These are phyloP conservation scores for Arabidopsis lyrata DNA, from an alignment of 441 rosid species.

Conservation along the genomic window DNA sequence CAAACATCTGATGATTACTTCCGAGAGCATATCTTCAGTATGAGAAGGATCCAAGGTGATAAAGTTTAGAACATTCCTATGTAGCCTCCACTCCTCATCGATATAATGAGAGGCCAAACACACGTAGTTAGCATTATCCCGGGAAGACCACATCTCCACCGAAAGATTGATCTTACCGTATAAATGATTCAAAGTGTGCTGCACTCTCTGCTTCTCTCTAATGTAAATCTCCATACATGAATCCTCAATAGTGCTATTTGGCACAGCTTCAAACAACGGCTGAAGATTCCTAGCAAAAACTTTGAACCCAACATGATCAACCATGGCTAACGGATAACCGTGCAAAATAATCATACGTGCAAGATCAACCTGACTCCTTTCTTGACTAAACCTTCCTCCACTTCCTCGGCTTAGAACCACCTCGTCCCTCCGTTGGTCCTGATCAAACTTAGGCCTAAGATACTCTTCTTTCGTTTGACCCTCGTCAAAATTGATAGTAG, in stretches of 20 bases:
- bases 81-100: slow-evolving; percentile 87
- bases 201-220: slow-evolving; percentile 81
- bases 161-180: slow-evolving; percentile 86
- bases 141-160: slow-evolving; percentile 83
- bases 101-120: slow-evolving; percentile 83
- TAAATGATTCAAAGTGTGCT: slow-evolving; percentile 61
- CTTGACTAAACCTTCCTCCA: slow-evolving; percentile 80
- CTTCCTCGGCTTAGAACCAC: slow-evolving; percentile 59
- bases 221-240: slow-evolving; percentile 79
- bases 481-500: slow-evolving; percentile 69
- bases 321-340: slow-evolving; percentile 81
- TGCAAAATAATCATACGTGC: slow-evolving; percentile 94
- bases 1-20: slow-evolving; percentile 75
- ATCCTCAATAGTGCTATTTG: slow-evolving; percentile 63
- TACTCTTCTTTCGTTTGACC: slow-evolving; percentile 74
- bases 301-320: slow-evolving; percentile 91
- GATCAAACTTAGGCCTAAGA: slow-evolving; percentile 78
- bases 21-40: slow-evolving; percentile 86
- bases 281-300: slow-evolving; percentile 90
- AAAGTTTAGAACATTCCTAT: slow-evolving; percentile 81
- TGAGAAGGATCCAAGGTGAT: slow-evolving; percentile 80
- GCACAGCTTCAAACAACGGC: slow-evolving; percentile 79
- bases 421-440: slow-evolving; percentile 80
- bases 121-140: slow-evolving; percentile 62
- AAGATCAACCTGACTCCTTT: slow-evolving; percentile 78